Conservation (phyloP, 2,329 filamentous ascomycete genomes). For the Paraphaeosphaeria minitans region DNA sequence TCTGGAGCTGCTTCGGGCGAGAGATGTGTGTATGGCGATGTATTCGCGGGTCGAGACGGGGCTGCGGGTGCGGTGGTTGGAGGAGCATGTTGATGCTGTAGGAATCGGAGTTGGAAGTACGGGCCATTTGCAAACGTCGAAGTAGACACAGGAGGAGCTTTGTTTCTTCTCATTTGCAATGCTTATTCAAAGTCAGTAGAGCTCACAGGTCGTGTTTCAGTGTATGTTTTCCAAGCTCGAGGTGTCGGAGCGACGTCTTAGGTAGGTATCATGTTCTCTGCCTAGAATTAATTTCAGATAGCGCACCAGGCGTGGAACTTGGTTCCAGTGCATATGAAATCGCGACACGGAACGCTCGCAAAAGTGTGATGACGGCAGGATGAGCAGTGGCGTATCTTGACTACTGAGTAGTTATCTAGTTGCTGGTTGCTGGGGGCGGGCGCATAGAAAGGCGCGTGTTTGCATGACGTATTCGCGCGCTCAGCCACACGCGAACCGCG, state of each 20-base stretch:
- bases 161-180: no score
- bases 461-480: constrained; percentile 8
- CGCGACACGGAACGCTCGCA: not conserved
- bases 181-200: no score
- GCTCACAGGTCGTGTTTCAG: no score
- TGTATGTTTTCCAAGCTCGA: no score
- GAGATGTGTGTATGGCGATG: constrained; percentile 22
- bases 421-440: not conserved
- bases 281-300: no score
- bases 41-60: constrained; percentile 20
- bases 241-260: no score
- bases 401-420: no score
- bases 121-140: not conserved
- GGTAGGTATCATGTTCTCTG: no score
- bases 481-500: constrained; percentile 1
- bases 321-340: not conserved
- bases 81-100: not conserved
- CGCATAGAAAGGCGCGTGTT: constrained; percentile 1
- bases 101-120: not conserved
- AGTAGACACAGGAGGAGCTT: not conserved
- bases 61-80: constrained; percentile 10
- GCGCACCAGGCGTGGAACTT: not conserved
- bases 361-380: not conserved
- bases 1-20: constrained; percentile 18
- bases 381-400: no score